phyloP scores from a whole-genome alignment of 257 asterid species.

The Perilla frutescens region DNA sequence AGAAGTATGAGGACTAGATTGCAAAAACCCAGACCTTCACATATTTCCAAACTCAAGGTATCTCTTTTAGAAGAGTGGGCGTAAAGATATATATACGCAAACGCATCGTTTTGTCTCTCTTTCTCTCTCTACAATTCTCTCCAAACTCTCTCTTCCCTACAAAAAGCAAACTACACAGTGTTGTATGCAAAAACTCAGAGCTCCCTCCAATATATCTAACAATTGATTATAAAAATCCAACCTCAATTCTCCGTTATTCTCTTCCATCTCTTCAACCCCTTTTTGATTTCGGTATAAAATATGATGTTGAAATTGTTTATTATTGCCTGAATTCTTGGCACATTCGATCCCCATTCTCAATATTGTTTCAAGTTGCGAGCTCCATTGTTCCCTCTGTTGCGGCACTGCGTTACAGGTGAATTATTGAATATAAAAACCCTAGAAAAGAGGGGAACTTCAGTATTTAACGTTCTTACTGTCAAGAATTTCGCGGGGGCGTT shows the following conservation, averaged over 20 bases:
- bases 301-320: constrained; percentile 26
- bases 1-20: constrained; percentile 14
- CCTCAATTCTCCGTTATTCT: constrained; percentile 26
- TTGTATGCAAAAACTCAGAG: constrained; percentile 47
- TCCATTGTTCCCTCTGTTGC: constrained; percentile 35
- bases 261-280: background rate
- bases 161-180: constrained; percentile 50
- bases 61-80: constrained; percentile 50
- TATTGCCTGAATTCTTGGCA: constrained; percentile 27
- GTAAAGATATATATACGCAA: constrained; percentile 52
- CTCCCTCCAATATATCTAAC: constrained; percentile 46
- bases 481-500: constrained; percentile 35
- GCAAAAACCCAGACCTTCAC: constrained; percentile 31
- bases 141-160: constrained; percentile 45
- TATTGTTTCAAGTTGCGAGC: constrained; percentile 42
- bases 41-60: constrained; percentile 43
- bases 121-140: constrained; percentile 41
- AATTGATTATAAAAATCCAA: constrained; percentile 29
- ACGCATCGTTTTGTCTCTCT: constrained; percentile 48
- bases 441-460: constrained; percentile 29
- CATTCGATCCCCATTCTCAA: constrained; percentile 55
- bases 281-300: constrained; percentile 1
- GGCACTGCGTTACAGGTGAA: constrained; percentile 54
- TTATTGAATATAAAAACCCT: constrained; percentile 20
- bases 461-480: constrained; percentile 34